phyloP scores from a whole-genome alignment of 306 rosid genomes.

The Prinsepia uniflora region DNA sequence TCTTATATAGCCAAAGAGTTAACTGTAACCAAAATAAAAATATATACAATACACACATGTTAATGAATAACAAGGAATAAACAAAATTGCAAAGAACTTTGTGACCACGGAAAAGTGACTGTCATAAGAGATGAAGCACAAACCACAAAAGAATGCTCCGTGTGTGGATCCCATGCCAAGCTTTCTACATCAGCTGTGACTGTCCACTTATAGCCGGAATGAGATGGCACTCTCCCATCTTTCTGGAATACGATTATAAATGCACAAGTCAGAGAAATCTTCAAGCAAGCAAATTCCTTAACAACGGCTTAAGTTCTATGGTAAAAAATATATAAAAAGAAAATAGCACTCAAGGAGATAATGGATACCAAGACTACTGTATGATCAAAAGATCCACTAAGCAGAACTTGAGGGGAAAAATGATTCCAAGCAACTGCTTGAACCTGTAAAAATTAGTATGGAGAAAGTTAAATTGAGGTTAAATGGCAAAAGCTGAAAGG shows the following conservation, averaged over 20 bases:
- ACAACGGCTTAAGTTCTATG: neutral
- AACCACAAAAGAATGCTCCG: conserved; percentile 80
- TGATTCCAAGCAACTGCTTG: conserved; percentile 92
- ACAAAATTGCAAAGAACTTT: neutral
- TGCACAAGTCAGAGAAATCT: neutral
- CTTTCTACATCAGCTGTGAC: conserved; percentile 80
- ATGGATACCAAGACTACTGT: conserved; percentile 72
- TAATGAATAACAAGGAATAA: neutral
- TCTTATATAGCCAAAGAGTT: conserved; percentile 2
- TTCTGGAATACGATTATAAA: conserved; percentile 49
- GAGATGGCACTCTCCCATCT: conserved; percentile 76
- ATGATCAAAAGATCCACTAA: conserved; percentile 92
- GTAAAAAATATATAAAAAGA: neutral
- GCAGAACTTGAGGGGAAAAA: conserved; percentile 69
- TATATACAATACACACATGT: too few species aligned
- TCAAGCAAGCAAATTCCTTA: conserved; percentile 10
- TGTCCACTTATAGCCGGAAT: conserved; percentile 82
- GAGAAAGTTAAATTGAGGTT: conserved; percentile 25
- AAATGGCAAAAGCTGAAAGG: conserved; percentile 12
- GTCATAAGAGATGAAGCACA: conserved; percentile 25
- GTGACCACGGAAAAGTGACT: neutral
- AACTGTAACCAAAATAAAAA: neutral
- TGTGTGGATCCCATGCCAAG: conserved; percentile 96
- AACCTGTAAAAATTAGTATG: conserved; percentile 55
- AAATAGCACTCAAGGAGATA: neutral